Evolutionary conservation across 116 monocot species (phyloP), one percentile per base, ranked within the genome.

Genomic region (Dioscorea cayenensis): DNA sequence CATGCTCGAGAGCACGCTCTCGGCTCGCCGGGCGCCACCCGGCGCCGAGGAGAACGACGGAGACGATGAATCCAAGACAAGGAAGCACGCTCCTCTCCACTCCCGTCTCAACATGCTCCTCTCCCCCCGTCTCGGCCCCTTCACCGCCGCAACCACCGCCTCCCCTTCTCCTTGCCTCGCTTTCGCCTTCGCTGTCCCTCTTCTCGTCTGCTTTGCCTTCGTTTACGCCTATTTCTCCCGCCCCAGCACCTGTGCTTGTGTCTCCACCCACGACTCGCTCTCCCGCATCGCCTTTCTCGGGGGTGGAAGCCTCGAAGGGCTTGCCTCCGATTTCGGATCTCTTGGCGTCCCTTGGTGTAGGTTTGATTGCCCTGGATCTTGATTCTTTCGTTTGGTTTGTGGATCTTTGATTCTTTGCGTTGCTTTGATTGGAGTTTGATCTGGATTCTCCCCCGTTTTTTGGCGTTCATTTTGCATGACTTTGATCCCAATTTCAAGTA

Each of bases 261-360:
- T 83, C 59, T 66, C 79, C 23, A 71, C 72, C 25, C 64, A 76
- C 68, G 81, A 81, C 14, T 62, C 80, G 21, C 59, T 76, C 59
- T 55, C 68, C 21, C 74, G 89, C 36, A 62, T 74, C 48, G 76
- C 72, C 71, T 69, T 81, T 36, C 71, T 82, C 72, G 48, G 60
- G 29, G 28, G 61, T 22, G 36, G 14, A 19, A 29, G 62, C 65
- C 69, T 76, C 58, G 85, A 84, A 10, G 90, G 84, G 8, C 75
- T 90, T 36, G 78, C 83, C 20, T 90, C 87, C 64, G 87, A 90
- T 58, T 94, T 90, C 72, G 94, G 94, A 62, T 81, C 82, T 38
- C 94, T 94, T 69, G 94, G 94, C 67, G 88, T 94, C 50, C 94
- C 94, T 64, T 88, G 88, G 88, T 94, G 94, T 94, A 84, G 84